Percentiles rank a stretch among this genome's conserved stretches.
phyloP scores from a whole-genome alignment of 2,329 filamentous ascomycete genomes.

The Colletotrichum lini region DNA sequence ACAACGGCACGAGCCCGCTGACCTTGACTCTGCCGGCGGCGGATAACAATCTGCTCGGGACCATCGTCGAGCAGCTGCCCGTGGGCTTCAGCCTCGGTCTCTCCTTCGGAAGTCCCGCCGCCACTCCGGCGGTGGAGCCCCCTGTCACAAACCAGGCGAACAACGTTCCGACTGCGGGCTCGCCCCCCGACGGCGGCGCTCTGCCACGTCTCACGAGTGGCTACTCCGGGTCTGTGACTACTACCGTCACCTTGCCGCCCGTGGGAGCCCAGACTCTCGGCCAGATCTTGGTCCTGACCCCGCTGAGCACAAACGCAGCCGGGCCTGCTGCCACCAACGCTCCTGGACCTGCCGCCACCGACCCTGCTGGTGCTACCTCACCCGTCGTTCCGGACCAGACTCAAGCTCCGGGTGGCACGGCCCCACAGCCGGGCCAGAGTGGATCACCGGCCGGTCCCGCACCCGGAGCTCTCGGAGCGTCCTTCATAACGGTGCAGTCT shows the following conservation, averaged over 20 bases:
- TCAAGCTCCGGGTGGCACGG: neutral
- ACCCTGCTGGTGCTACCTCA: neutral
- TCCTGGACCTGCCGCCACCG: neutral
- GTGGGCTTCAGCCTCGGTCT: neutral
- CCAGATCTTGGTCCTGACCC: conserved; percentile 25
- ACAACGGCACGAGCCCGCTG: conserved; percentile 17
- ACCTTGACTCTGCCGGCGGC: conserved; percentile 15
- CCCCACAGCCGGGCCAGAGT: neutral
- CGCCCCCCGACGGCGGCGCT: neutral
- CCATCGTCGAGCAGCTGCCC: conserved; percentile 33
- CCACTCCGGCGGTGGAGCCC: neutral
- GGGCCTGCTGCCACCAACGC: neutral
- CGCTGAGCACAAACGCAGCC: neutral
- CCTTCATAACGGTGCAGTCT: conserved; percentile 32
- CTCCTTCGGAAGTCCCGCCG: neutral
- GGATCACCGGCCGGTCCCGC: neutral
- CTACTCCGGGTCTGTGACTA: conserved; percentile 19
- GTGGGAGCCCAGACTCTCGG: conserved; percentile 2
- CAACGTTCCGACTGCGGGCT: neutral
- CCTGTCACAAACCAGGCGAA: neutral
- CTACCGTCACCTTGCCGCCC: conserved; percentile 27
- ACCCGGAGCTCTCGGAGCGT: neutral
- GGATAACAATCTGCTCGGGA: conserved; percentile 8
- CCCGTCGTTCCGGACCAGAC: conserved; percentile 2
- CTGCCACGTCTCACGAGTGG: conserved; percentile 24